phyloP scores from a whole-genome alignment of 192 early-diverging fungal genomes.

The Backusella psychrophila region DNA sequence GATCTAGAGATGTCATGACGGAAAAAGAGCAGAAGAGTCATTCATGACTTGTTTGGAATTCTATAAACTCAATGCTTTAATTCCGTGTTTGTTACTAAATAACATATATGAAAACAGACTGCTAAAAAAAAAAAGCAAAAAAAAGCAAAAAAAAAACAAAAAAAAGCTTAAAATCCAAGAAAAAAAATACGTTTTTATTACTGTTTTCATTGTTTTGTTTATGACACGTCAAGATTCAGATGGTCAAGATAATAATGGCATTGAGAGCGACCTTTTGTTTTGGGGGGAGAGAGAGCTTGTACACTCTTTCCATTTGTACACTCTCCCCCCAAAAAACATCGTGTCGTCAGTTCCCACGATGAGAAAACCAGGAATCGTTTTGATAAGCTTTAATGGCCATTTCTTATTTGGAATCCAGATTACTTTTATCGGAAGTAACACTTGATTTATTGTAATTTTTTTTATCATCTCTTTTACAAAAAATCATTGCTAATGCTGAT shows the following conservation, averaged over 20 bases:
- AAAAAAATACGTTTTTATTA: neutral
- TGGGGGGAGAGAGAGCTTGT: neutral
- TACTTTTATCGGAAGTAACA: conserved; percentile 3
- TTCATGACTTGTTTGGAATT: neutral
- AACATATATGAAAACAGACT: neutral
- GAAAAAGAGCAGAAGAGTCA: neutral
- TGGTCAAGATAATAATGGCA: neutral
- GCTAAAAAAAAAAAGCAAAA: neutral
- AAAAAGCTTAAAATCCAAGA: neutral
- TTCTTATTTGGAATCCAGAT: neutral
- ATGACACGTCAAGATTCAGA: conserved; percentile 3
- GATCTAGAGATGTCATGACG: neutral
- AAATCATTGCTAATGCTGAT: neutral
- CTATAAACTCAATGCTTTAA: conserved; percentile 4
- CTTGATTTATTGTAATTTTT: neutral
- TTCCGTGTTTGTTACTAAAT: conserved; percentile 5
- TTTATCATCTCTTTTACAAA: neutral
- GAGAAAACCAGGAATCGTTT: neutral
- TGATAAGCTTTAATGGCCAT: neutral
- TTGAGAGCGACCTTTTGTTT: neutral
- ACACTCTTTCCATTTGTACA: neutral
- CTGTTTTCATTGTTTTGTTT: neutral
- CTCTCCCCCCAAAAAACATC: neutral
- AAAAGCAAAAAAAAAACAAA: neutral
- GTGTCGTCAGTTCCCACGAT: neutral